Conservation (phyloP, 148 eudicot genomes). For the Silene conica region DNA sequence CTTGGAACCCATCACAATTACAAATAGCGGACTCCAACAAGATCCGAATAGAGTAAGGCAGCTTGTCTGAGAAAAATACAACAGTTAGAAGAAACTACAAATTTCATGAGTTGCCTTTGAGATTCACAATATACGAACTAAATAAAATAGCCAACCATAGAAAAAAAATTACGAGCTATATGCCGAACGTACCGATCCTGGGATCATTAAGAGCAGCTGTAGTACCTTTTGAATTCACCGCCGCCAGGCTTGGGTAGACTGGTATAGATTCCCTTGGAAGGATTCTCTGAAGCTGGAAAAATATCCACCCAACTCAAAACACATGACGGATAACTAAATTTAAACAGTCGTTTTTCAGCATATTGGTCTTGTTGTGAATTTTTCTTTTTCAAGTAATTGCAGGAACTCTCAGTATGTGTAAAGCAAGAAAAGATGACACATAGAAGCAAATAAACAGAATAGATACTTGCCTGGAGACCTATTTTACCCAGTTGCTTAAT, state of each 20-base stretch:
- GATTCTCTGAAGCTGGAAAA: conserved; percentile 74
- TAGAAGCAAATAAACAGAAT: background rate
- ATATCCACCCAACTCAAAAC: background rate
- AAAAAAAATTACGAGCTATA: background rate
- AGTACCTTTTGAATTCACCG: conserved; percentile 92
- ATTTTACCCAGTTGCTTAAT: conserved; percentile 84
- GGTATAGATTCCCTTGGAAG: conserved; percentile 77
- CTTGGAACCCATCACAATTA: conserved; percentile 93
- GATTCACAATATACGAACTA: background rate
- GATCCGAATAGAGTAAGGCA: conserved; percentile 86
- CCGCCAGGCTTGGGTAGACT: conserved; percentile 89
- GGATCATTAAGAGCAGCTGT: conserved; percentile 97
- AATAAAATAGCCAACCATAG: background rate
- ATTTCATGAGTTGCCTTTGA: background rate
- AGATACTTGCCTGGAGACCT: conserved; percentile 71
- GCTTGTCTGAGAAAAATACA: conserved; percentile 42
- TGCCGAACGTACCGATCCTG: conserved; percentile 52
- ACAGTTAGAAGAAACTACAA: too few species aligned
- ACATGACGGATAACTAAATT: background rate
- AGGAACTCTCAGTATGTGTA: background rate
- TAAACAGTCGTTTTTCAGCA: background rate
- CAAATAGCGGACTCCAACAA: conserved; percentile 89
- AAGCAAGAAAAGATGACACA: background rate
- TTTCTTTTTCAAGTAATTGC: background rate
- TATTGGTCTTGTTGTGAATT: too few species aligned